Base-by-base conservation (phyloP, 2,329 filamentous ascomycete genomes). In the Sporothrix luriei region DNA sequence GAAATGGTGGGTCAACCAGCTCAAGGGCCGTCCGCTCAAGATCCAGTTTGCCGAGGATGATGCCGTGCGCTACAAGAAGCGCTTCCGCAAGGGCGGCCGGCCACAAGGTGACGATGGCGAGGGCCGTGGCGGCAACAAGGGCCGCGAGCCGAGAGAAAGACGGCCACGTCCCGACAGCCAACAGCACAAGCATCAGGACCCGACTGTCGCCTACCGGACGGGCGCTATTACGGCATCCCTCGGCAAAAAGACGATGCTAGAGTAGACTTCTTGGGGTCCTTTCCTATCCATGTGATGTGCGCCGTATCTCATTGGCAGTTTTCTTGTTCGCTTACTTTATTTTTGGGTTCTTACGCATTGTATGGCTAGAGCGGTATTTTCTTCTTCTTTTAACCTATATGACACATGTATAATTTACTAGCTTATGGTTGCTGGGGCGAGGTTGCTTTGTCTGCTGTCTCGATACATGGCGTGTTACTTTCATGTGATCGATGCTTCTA, bases 31-130 rank as follows among this genome's bases (percentile, higher is more conserved):
- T 40, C 85, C 89, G 73, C 84, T 99, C 74, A 92, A 94, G 78
- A 89, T 95, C 78, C 94, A 99, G 79, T 93, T 94, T 76, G 95
- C 95, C 24, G 95, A 99, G 81, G 95, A 98, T 79, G 88, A 94
- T 70, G 89, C 92, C 74, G 88, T 88, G 46, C 84, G 95, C 70
- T 99, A 99, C 80, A 94, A 94, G 83, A 99, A 98, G 84, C 88
- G 95, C 1, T 98, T 91, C 77, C 91, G 92, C 73, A 94, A 94
- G 79, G 90, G 90, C 52, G 85, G 65, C 40, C 40, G 33, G 84
- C 84, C 64, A 84, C 84, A 82, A 24, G 81, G 80, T 71, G 64
- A 69, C n/a, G 65, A 81, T 74, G 75, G 73, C 43, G 71, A 64
- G n/a, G 66, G 24, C 38, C 33, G 29, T 64, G 43, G n/a, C 38